Conservation (phyloP, 352 stramenopile species). For the Phytophthora capsici region DNA sequence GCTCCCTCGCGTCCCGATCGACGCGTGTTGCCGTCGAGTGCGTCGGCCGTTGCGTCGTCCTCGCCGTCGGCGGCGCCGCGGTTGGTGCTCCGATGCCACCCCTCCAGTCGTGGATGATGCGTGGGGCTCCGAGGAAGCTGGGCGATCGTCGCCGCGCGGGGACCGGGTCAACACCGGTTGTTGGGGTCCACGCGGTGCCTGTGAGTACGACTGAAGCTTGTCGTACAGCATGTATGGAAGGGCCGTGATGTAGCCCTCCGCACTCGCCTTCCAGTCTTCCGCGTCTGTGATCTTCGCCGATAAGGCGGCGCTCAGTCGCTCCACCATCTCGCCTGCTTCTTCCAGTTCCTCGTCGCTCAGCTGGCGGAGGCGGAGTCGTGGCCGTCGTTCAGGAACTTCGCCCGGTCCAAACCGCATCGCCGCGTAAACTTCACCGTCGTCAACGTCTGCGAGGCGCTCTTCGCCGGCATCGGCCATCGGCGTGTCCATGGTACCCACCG, state of each 20-base stretch:
- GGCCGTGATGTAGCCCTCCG: slow-evolving; percentile 14
- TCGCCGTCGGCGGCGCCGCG: too few species aligned
- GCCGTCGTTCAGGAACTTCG: neutral
- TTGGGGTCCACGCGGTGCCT: too few species aligned
- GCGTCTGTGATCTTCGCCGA: slow-evolving; percentile 19
- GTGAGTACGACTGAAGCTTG: slow-evolving; percentile 6
- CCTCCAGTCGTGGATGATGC: too few species aligned
- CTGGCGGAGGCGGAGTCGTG: slow-evolving; percentile 8
- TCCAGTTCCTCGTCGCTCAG: slow-evolving; percentile 5
- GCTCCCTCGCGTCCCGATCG: too few species aligned
- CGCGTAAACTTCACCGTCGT: slow-evolving; percentile 18
- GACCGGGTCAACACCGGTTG: too few species aligned
- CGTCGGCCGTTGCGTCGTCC: too few species aligned
- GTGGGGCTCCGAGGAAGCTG: too few species aligned
- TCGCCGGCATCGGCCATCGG: neutral
- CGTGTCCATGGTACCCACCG: too few species aligned
- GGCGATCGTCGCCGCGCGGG: too few species aligned
- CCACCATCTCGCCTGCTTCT: neutral
- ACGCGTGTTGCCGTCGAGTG: too few species aligned
- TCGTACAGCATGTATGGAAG: slow-evolving; percentile 7
- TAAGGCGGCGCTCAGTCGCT: neutral
- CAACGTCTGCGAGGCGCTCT: slow-evolving; percentile 5
- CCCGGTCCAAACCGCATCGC: slow-evolving; percentile 5
- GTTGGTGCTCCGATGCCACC: too few species aligned
- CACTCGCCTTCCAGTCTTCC: slow-evolving; percentile 10